These are phyloP conservation scores for Mediolabrus comicus DNA, from an alignment of 108 stramenopile genomes.

Conservation along the genomic window DNA sequence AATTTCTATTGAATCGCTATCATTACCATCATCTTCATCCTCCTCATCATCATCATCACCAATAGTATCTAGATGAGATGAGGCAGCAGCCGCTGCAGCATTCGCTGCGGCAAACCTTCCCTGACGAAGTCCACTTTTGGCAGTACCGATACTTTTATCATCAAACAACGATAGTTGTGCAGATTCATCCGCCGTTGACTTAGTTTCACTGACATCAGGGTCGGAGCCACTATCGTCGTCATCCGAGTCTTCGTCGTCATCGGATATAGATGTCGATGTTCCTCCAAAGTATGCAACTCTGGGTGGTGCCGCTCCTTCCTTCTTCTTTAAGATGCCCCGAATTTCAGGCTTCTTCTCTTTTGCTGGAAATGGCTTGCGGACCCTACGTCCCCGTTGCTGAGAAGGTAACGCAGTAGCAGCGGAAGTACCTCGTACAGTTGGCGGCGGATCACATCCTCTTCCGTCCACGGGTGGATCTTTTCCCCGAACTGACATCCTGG, in stretches of 20 bases:
- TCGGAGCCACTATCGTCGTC: slow-evolving; percentile 21
- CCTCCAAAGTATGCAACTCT: slow-evolving; percentile 24
- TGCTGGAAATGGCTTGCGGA: not conserved
- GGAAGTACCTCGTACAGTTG: not conserved
- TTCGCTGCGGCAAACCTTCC: slow-evolving; percentile 20
- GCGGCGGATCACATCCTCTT: slow-evolving; percentile 20
- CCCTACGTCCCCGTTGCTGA: not conserved
- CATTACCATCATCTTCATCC: not conserved
- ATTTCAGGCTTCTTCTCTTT: slow-evolving; percentile 7
- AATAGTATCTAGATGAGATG: not conserved
- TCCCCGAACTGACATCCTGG: slow-evolving; percentile 6
- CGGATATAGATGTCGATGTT: not conserved
- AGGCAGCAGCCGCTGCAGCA: not conserved
- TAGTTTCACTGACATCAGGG: slow-evolving; percentile 29
- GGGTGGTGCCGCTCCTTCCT: slow-evolving; percentile 9
- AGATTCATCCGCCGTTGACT: not conserved
- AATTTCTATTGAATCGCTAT: not conserved
- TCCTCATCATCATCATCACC: not conserved
- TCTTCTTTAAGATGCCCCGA: slow-evolving; percentile 23
- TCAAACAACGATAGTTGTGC: not conserved
- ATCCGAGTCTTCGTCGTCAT: not conserved
- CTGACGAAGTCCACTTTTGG: slow-evolving; percentile 29
- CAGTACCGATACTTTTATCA: not conserved
- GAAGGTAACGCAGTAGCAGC: not conserved
- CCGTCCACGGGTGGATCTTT: slow-evolving; percentile 13